Percentiles rank a stretch among this genome's conserved stretches.
These are phyloP conservation scores for Ceriops decandra DNA, from an alignment of 345 rosid species.

Conservation along the genomic window DNA sequence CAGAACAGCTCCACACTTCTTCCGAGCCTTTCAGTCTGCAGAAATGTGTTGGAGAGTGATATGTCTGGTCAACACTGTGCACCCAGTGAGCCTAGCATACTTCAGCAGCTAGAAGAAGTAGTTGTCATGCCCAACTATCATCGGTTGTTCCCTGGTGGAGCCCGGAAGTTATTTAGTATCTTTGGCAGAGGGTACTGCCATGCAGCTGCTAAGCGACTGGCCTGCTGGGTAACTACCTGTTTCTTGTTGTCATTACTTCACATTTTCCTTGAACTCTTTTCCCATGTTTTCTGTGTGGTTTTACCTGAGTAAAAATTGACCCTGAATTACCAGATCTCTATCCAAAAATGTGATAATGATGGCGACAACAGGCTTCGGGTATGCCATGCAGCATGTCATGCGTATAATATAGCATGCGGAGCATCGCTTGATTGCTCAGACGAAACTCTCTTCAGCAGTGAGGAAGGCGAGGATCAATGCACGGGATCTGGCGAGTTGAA, in stretches of 20 bases:
- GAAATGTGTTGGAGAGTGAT: constrained; percentile 74
- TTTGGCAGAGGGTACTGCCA: constrained; percentile 79
- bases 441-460: constrained; percentile 87
- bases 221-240: constrained; percentile 77
- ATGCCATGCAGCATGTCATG: constrained; percentile 89
- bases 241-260: neutral
- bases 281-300: neutral
- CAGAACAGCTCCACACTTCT: constrained; percentile 90
- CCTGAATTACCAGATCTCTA: constrained; percentile 63
- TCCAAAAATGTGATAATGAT: constrained; percentile 89
- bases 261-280: neutral
- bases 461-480: constrained; percentile 71
- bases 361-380: constrained; percentile 95
- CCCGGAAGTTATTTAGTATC: constrained; percentile 72
- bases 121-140: constrained; percentile 96
- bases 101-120: constrained; percentile 96
- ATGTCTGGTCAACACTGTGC: constrained; percentile 85
- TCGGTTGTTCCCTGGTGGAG: constrained; percentile 79
- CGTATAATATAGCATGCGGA: constrained; percentile 88
- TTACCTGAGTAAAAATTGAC: neutral
- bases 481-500: constrained; percentile 69
- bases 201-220: constrained; percentile 82
- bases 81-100: constrained; percentile 81
- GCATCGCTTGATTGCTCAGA: constrained; percentile 97
- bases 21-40: constrained; percentile 79